Base-by-base conservation (phyloP, 163 green algal genomes). In the Picocystis sp. region DNA sequence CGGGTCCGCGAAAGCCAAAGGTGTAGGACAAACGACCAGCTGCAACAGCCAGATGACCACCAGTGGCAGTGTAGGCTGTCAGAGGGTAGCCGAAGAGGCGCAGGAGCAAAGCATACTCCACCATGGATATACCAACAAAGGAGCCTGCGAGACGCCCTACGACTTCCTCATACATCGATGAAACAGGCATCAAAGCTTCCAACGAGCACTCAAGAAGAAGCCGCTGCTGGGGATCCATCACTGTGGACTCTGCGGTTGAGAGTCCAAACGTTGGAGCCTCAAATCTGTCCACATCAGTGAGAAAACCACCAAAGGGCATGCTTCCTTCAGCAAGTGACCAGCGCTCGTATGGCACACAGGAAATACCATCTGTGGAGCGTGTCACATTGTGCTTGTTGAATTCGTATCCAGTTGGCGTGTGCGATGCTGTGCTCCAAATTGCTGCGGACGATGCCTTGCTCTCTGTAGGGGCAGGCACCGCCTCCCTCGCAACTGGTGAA, bases 1-100 rank as follows among this genome's bases (percentile, higher is more conserved):
- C 43, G 17, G 22, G 65, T 34, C 50, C 42, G 44, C 61, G 66
- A 19, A 86, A 62, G 8, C 63, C 73, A 55, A 85, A 78, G 5
- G 73, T 52, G 58, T 83, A 93, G 52, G 71, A 82, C 23, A 89
- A 64, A 48, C 81, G 67, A 5, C 81, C 81, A 0, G 73, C 62
- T 0, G 78, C 77, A 9, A 87, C 79, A 45, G 74, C 84, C 42
- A 74, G 61, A 50, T 53, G 56, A 25, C 44, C 25, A 1, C 67
- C 63, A 15, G 56, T 72, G 43, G 63, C 62, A 15, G 50, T 55
- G 55, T 60, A 64, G 22, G 53, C 59, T 11, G 63, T 65, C 10
- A 81, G 19, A 22, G 10, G 3, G 3, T 58, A 29, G 22, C 11
- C 17, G 43, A 63, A 22, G 43, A 43, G 12, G 43, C 8, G 42